These are phyloP conservation scores for Orbilia ellipsospora DNA, from an alignment of 2,329 filamentous ascomycete species.

Conservation along the genomic window DNA sequence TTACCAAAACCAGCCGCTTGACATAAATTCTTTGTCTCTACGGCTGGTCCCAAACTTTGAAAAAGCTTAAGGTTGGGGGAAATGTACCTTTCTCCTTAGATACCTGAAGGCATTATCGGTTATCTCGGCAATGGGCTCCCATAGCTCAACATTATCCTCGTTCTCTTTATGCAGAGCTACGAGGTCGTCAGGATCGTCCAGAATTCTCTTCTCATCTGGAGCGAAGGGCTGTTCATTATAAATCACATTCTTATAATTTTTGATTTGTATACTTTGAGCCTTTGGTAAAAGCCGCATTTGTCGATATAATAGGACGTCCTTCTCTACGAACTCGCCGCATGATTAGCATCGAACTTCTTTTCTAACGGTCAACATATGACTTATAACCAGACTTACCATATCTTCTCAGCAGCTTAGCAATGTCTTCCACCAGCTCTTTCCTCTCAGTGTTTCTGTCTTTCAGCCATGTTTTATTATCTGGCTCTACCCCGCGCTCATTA, in stretches of 20 bases:
- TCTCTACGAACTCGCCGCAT: not conserved
- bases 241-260: slow-evolving; percentile 17
- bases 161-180: slow-evolving; percentile 25
- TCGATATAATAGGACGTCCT: slow-evolving; percentile 36
- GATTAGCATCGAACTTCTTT: not conserved
- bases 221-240: slow-evolving; percentile 16
- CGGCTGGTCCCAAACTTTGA: not conserved
- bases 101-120: slow-evolving; percentile 1
- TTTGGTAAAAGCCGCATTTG: slow-evolving; percentile 23
- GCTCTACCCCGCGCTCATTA: not conserved
- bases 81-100: slow-evolving; percentile 7
- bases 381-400: slow-evolving; percentile 19
- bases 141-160: slow-evolving; percentile 29
- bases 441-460: slow-evolving; percentile 11
- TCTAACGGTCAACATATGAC: not conserved
- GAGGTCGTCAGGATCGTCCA: slow-evolving; percentile 35
- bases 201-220: slow-evolving; percentile 5
- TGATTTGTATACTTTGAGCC: slow-evolving; percentile 27
- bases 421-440: slow-evolving; percentile 15
- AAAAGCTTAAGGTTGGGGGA: not conserved
- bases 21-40: no score
- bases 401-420: slow-evolving; percentile 2
- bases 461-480: slow-evolving; percentile 29
- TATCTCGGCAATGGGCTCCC: slow-evolving; percentile 19
- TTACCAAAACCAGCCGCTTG: no score